These are phyloP conservation scores for Oryza brachyantha DNA, from an alignment of 176 grass and related monocot genomes.

Conservation along the genomic window DNA sequence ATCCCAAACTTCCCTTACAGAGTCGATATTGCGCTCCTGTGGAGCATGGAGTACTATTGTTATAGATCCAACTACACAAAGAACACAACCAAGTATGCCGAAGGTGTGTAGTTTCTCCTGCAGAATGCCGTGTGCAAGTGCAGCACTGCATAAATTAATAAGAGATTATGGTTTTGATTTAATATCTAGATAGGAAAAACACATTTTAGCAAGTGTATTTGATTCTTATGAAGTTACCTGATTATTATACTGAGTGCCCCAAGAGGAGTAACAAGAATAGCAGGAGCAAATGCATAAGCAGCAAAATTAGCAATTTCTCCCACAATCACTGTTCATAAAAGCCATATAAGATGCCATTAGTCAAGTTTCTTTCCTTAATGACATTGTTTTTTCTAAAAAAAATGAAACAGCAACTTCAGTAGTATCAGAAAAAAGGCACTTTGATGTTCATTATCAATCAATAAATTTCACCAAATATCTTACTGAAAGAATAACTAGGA, in stretches of 20 bases:
- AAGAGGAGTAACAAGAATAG: conserved; percentile 94
- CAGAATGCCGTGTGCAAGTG: conserved; percentile 81
- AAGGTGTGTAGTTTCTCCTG: conserved; percentile 80
- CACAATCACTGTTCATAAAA: conserved; percentile 73
- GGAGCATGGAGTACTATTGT: conserved; percentile 95
- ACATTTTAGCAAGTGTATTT: conserved; percentile 8
- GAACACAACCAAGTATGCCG: conserved; percentile 88
- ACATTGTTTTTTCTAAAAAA: neutral
- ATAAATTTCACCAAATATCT: neutral
- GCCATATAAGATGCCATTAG: conserved; percentile 23
- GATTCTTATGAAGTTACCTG: conserved; percentile 53
- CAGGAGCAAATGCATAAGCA: conserved; percentile 96
- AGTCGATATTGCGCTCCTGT: conserved; percentile 78
- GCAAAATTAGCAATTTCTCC: conserved; percentile 97
- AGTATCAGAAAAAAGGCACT: neutral
- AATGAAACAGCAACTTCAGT: neutral
- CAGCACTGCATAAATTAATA: conserved; percentile 66
- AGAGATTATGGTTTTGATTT: conserved; percentile 4
- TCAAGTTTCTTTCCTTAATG: conserved; percentile 28
- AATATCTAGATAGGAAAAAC: conserved; percentile 19
- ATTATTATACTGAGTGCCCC: conserved; percentile 98
- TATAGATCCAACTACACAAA: conserved; percentile 91
- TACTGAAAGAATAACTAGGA: neutral
- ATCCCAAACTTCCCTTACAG: conserved; percentile 94
- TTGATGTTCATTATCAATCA: neutral